Percentiles rank a stretch among this genome's conserved stretches.
phyloP scores from a whole-genome alignment of 345 rosid species.

The Leavenworthia alabamica region DNA sequence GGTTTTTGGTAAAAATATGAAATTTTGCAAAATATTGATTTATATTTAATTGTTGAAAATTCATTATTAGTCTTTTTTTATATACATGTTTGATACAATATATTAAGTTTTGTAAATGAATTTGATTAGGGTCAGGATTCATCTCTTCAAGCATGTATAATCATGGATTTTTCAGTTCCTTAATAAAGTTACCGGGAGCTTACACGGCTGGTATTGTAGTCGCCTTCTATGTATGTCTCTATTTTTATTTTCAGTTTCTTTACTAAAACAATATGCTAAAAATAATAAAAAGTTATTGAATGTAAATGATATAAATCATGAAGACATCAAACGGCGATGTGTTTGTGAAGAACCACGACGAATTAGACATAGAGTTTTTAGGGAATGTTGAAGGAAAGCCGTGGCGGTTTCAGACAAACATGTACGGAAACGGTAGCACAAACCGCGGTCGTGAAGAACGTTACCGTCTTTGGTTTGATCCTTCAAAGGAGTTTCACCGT shows the following conservation, averaged over 20 bases:
- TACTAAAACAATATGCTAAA: not conserved
- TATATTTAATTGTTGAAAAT: not conserved
- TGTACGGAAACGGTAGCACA: conserved; percentile 90
- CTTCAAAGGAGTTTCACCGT: conserved; percentile 70
- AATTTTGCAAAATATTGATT: not conserved
- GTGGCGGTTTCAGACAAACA: conserved; percentile 89
- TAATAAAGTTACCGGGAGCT: conserved; percentile 71
- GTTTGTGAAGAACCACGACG: conserved; percentile 75
- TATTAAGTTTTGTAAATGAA: not conserved
- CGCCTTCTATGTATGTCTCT: conserved; percentile 67
- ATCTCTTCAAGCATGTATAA: conserved; percentile 72
- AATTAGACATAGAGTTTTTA: conserved; percentile 85
- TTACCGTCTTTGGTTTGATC: conserved; percentile 90
- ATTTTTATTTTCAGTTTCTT: not conserved
- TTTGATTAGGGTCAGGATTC: conserved; percentile 70
- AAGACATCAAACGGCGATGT: conserved; percentile 84
- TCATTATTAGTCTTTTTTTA: not conserved
- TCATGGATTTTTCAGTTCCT: conserved; percentile 85
- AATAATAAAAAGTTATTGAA: not conserved
- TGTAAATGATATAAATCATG: conserved; percentile 28
- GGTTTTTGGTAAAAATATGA: not conserved
- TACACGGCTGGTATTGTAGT: conserved; percentile 83
- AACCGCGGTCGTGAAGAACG: conserved; percentile 81
- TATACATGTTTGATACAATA: not conserved
- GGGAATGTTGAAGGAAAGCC: conserved; percentile 75